Evolutionary conservation across 179 eudicot genomes (phyloP), one percentile per base, ranked within the genome.

Genomic region (Heliamphora pulchella): DNA sequence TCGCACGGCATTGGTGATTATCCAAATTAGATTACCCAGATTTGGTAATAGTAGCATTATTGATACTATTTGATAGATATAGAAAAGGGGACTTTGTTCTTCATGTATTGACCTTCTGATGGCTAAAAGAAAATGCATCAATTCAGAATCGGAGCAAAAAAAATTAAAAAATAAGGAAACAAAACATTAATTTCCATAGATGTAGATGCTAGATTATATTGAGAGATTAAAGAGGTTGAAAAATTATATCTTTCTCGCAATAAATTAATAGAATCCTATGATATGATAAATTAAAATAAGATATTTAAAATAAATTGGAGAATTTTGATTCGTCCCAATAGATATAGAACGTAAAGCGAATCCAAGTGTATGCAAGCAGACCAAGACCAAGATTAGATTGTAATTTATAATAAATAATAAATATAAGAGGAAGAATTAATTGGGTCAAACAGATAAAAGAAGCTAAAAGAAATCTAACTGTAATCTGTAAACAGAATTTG

Each of bases 11-110:
- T 31, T 31, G 31, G 31, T 31, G 31, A 31, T 31, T 31, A 31
- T 31, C 31, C 31, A 31, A 31, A 31, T 31, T 0, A 31, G 31
- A 31, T 31, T 31, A 31, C 31, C 31, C 31, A 31, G 31, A 31
- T 31, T 31, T 31, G 31, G 31, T 31, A 31, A 31, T 31, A 31
- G 31, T 31, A 31, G 31, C 31, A 31, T 31, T 31, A 31, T 31
- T 31, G 31, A 31, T 31, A 31, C 31, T 31, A 31, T 31, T 31
- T 31, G 31, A 31, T 31, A 31, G 31, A 72, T 53, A 51, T 20
- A 14, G 76, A 20, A 51, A 22, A 72, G 55, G 58, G 57, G 54
- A 71, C 58, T 18, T 48, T 71, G 39, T n/a, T 71, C 41, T 71
- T 71, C 58, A 71, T 8, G 20, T 10, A 54, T 51, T 72, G 76